Base-by-base conservation (phyloP, 768 basidiomycete species). In the Amanita rubescens region DNA sequence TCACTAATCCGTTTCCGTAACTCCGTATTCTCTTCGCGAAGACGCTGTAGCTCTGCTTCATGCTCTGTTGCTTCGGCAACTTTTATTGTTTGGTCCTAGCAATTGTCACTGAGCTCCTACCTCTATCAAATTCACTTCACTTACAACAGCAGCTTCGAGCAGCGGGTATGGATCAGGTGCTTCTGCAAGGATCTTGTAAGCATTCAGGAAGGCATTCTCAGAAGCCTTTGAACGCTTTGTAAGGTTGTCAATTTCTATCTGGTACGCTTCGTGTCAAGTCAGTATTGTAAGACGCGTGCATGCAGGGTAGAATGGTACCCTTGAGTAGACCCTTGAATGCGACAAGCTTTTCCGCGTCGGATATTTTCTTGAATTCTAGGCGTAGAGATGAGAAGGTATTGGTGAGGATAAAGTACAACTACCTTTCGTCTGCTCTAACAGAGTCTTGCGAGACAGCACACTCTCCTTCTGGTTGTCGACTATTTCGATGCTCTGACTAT, bases 401-500 rank as follows among this genome's bases (percentile, higher is more conserved):
- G 44, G 9, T 11, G 37, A 14, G 27, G 32, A 17, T n/a, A 38
- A 33, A 30, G 2, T 32, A 60, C 67, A n/a, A n/a, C 5, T 9
- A 90, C 95, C 95, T 75, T 95, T 90, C 0, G 96, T 99, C 67
- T 89, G 87, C 71, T 98, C 96, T 1, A 95, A 91, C 19, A 99
- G 76, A 51, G 85, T 87, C 69, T 97, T 99, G 39, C 96, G 80
- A 9, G 94, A 94, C 2, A 99, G 77, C 42, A 97, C 78, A 59
- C 89, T 92, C 73, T 98, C 95, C 73, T 97, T 99, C 76, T 97
- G 94, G 71, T 94, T 94, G 76, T 98, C 94, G 19, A 99, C 94
- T 12, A 99, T 77, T 69, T 98, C 94, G 32, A 97, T 78, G 3
- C 94, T 94, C 57, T 97, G 95, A 5, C 79, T 75, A 69, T 98